phyloP scores from a whole-genome alignment of 2,329 filamentous ascomycete genomes.

The Microcyclosporella mali region DNA sequence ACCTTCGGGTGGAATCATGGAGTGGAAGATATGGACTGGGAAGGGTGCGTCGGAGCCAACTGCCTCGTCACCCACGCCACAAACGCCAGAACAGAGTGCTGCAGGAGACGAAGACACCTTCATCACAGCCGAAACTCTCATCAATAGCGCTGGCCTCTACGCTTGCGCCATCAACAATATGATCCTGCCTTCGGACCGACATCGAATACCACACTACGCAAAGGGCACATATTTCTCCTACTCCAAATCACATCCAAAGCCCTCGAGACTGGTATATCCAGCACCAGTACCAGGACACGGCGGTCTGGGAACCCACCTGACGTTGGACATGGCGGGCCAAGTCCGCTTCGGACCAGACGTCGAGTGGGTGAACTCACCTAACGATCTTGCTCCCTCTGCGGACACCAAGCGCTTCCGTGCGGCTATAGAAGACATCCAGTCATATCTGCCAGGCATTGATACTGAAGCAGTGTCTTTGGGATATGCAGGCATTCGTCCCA shows the following conservation, averaged over 20 bases:
- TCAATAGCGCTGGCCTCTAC: constrained; percentile 81
- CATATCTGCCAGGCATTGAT: constrained; percentile 72
- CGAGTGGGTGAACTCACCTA: constrained; percentile 74
- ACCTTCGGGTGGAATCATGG: constrained; percentile 35
- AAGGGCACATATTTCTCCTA: constrained; percentile 97
- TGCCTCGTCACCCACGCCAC: constrained; percentile 20
- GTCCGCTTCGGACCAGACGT: constrained; percentile 92
- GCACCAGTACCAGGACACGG: constrained; percentile 74
- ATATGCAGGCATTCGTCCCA: constrained; percentile 88
- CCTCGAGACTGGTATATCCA: constrained; percentile 77
- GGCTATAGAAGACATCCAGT: constrained; percentile 67
- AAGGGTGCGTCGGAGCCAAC: constrained; percentile 14
- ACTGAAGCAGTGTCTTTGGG: constrained; percentile 62
- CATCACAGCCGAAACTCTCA: constrained; percentile 67
- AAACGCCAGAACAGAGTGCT: constrained; percentile 29
- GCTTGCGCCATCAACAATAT: constrained; percentile 76
- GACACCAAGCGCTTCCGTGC: constrained; percentile 56
- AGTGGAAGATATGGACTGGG: constrained; percentile 62
- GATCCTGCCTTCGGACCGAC: constrained; percentile 56
- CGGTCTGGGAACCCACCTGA: constrained; percentile 88
- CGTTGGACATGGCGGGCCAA: constrained; percentile 76
- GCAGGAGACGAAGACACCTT: constrained; percentile 34
- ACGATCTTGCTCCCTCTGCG: constrained; percentile 57
- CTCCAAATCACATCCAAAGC: constrained; percentile 55
- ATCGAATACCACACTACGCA: constrained; percentile 66